Evolutionary conservation across 2,329 filamentous ascomycete genomes (phyloP).

Genomic region (Penicillium sp.): DNA sequence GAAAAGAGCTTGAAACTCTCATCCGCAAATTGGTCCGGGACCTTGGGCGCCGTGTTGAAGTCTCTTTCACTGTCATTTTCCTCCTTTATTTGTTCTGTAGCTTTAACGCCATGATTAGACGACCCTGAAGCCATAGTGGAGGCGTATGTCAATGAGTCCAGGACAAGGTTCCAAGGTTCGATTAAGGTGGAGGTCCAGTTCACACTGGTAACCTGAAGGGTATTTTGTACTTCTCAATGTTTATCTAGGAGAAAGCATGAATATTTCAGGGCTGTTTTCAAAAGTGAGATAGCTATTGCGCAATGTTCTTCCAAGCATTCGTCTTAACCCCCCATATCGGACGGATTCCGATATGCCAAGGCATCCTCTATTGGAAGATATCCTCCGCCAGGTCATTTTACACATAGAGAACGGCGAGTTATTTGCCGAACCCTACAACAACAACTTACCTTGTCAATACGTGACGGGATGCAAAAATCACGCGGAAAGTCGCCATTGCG

Average conservation of each 20-base stretch:
- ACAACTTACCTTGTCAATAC: not conserved
- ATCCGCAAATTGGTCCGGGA: slow-evolving; percentile 45
- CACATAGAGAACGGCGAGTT: not conserved
- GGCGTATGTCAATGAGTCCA: not conserved
- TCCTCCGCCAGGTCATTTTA: not conserved
- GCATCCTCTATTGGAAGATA: not conserved
- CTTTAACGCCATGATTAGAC: not conserved
- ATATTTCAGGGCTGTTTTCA: no score
- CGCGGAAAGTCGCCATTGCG: slow-evolving; percentile 18
- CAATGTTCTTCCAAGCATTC: slow-evolving; percentile 13
- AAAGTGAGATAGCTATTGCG: slow-evolving; percentile 11
- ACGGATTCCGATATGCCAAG: not conserved
- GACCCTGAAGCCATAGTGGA: not conserved
- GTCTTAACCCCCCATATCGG: slow-evolving; percentile 1
- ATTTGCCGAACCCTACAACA: not conserved
- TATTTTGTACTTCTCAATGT: no score
- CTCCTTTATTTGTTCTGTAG: not conserved
- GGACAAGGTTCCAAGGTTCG: no score
- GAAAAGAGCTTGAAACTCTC: slow-evolving; percentile 50
- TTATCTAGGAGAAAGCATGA: not conserved
- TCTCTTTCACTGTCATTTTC: slow-evolving; percentile 4
- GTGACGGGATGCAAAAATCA: slow-evolving; percentile 6
- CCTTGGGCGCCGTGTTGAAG: slow-evolving; percentile 26
- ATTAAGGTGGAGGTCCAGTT: no score
- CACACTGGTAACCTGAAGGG: no score